Percentiles rank a stretch among this genome's conserved stretches.
Conservation (phyloP, 768 basidiomycete species). For the Crassisporium funariophilum region DNA sequence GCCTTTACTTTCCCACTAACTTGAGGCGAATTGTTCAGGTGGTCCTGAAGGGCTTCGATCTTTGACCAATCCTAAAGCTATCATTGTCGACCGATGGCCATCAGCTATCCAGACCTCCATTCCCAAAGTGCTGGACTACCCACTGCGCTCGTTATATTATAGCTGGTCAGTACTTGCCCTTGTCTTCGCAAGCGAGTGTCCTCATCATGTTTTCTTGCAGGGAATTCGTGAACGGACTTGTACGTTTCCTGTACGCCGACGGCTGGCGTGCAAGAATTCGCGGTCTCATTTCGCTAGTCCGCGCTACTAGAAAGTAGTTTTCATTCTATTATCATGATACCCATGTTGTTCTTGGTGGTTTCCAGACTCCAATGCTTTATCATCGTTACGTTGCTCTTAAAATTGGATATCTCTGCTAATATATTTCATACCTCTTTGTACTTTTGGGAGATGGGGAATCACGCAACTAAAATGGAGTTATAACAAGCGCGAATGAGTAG, state of each 20-base stretch:
- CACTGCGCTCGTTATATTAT: conserved; percentile 66
- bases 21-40: no score
- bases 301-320: conserved; percentile 30
- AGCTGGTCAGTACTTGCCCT: conserved; percentile 63
- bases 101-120: conserved; percentile 82
- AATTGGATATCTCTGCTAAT: neutral
- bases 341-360: neutral
- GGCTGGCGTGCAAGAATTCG: conserved; percentile 50
- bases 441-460: no score
- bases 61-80: conserved; percentile 86
- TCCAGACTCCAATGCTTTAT: no score
- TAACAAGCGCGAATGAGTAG: neutral
- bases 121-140: conserved; percentile 85
- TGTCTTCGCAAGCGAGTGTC: neutral
- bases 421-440: conserved; percentile 1
- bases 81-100: conserved; percentile 86
- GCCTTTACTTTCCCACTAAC: conserved; percentile 12
- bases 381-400: neutral
- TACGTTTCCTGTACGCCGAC: conserved; percentile 54
- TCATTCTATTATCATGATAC: neutral
- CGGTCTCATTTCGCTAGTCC: conserved; percentile 42
- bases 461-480: neutral
- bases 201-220: conserved; percentile 28
- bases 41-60: conserved; percentile 92
- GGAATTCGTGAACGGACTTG: conserved; percentile 52